Base-by-base conservation (phyloP, 1,284 basidiomycete species). In the Puccinia horiana region DNA sequence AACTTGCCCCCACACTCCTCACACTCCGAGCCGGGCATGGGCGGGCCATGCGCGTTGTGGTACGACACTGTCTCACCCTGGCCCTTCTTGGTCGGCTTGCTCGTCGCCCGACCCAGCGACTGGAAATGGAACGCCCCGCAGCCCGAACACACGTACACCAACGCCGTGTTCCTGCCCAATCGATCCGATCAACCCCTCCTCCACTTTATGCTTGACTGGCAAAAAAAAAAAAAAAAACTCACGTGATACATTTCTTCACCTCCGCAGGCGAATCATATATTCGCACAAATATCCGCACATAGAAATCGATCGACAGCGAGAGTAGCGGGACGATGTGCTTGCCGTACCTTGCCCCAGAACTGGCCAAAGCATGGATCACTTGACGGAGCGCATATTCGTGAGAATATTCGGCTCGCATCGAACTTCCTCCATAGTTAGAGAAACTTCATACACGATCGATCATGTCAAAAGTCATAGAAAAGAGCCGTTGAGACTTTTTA, bases 281-380 rank as follows among this genome's bases (percentile, higher is more conserved):
- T 20, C 92, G 91, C 14, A 98, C 91, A 86, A 98, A 99, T 20
- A 98, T 87, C 9, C 97, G 92, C 37, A 98, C 92, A 87, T 99
- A 99, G 86, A 99, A 99, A 86, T 99, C 97, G 86, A 99, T 98
- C 16, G 94, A 96, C 52, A 99, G 89, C 0, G 93, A 95, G 9
- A 98, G 87, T n/a, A 98, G 88, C 0, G 96, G 96, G 84, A 93
- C 91, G 84, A 99, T 94, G 86, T 92, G 93, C 69, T 95, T 91
- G 0, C 96, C 96, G 86, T 99, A 99, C 84, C 95, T 90, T 23
- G 93, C 91, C 0, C 96, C 97, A 1, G 94, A 92, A 0, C 92
- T 92, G 0, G 95, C 92, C 58, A 98, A 88, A 0, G 93, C 89
- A 87, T 96, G 91, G 18, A 99, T 90, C 12, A 99, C 92, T 0